phyloP scores from a whole-genome alignment of 208 protist genomes.

The Porcisia deanei region DNA sequence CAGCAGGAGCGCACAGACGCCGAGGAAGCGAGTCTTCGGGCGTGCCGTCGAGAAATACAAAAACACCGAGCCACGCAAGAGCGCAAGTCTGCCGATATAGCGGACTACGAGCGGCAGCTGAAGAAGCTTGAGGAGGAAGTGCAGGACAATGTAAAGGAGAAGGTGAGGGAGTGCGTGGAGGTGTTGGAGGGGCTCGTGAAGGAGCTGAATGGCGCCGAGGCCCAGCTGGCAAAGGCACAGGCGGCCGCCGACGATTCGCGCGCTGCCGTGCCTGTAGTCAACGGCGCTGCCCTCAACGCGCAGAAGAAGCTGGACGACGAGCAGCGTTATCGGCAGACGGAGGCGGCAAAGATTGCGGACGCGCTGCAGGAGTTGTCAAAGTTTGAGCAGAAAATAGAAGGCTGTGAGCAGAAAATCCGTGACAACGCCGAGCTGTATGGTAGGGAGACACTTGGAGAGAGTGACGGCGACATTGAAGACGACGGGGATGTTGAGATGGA shows the following conservation, averaged over 20 bases:
- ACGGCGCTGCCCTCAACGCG: conserved; percentile 65
- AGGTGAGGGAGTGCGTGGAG: conserved; percentile 46
- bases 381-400: conserved; percentile 89
- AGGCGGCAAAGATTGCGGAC: conserved; percentile 77
- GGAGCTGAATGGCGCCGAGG: conserved; percentile 62
- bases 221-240: conserved; percentile 57
- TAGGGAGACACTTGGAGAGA: conserved; percentile 69
- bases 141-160: conserved; percentile 54
- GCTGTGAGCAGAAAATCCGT: conserved; percentile 83
- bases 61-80: conserved; percentile 77
- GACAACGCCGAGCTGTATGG: conserved; percentile 91
- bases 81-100: conserved; percentile 56
- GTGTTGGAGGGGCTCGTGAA: conserved; percentile 49
- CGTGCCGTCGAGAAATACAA: conserved; percentile 63
- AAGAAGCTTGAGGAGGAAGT: conserved; percentile 60
- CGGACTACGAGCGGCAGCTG: conserved; percentile 65
- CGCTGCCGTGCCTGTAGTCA: conserved; percentile 55
- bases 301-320: conserved; percentile 82
- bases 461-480: conserved; percentile 22
- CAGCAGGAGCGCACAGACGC: conserved; percentile 71
- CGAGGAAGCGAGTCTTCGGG: conserved; percentile 71
- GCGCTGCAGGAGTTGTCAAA: conserved; percentile 82
- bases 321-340: conserved; percentile 77
- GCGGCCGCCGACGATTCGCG: conserved; percentile 49
- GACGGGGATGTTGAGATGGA: background rate